Evolutionary conservation across 202 grass and related monocot genomes (phyloP).

Genomic region (Zoysia matrella): DNA sequence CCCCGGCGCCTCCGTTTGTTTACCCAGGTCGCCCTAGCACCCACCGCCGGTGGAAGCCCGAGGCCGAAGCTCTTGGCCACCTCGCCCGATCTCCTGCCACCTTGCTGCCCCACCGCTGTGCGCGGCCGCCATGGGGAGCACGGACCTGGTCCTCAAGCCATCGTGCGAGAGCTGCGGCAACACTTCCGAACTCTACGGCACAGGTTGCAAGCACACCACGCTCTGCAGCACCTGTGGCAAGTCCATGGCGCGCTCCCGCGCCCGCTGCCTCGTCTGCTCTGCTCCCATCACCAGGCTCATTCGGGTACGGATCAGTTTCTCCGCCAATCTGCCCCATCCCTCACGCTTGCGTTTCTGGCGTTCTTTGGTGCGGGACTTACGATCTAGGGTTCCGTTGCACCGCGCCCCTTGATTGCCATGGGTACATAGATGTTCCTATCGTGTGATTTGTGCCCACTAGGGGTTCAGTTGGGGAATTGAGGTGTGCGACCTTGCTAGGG

Average conservation of each 20-base stretch:
- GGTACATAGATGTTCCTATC: neutral
- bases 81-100: neutral
- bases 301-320: constrained; percentile 53
- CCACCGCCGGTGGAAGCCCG: constrained; percentile 5
- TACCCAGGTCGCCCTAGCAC: neutral
- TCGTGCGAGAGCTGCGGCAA: constrained; percentile 82
- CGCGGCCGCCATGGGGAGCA: constrained; percentile 51
- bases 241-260: constrained; percentile 71
- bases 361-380: neutral
- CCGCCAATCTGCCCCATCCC: neutral
- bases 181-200: constrained; percentile 88
- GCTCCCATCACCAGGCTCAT: constrained; percentile 81
- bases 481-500: neutral
- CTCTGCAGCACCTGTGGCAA: constrained; percentile 89
- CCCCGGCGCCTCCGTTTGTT: neutral
- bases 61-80: neutral
- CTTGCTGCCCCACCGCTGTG: neutral
- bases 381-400: constrained; percentile 45
- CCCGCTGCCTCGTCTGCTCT: constrained; percentile 70
- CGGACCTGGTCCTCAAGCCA: constrained; percentile 81
- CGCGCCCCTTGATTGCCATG: neutral
- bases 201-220: constrained; percentile 90
- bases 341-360: neutral
- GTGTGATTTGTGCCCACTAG: neutral
- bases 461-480: neutral